Evolutionary conservation across 129 eudicot genomes (phyloP), one percentile per base, ranked within the genome.

Genomic region (Smallanthus sonchifolius): DNA sequence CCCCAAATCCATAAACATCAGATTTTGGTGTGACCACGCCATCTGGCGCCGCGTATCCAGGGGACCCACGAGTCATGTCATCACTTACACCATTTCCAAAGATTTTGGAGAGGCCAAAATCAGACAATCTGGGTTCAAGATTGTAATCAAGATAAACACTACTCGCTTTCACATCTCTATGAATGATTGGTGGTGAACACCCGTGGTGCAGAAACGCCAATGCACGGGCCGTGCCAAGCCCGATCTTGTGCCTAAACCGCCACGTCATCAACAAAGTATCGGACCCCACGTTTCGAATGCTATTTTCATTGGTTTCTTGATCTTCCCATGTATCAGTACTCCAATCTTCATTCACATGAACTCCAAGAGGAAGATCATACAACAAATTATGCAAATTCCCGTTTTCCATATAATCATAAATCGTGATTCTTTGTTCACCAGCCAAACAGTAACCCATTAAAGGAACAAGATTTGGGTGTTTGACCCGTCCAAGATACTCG

Each of bases 131-230:
- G 3, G 96, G 97, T 75, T 91, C 97, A 39, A 88, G 86, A 77
- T 79, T 86, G 56, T 79, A 77, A 64, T 88, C 95, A 47, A 91
- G 88, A 81, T 88, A 88, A 57, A 91, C 92, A 56, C 92, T 91
- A 39, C 90, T 88, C 28, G 97, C 91, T 73, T 84, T 88, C 17
- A 91, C 83, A 38, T 91, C 95, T 83, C 95, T 47, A 57, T 91
- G 97, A 45, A 88, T 83, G 17, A 91, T 88, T 1, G 97, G 95
- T 20, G 90, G 95, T 10, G 92, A 88, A 66, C 97, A 88, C 11
- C 95, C 97, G n/a, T 91, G 95, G 87, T 91, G 97, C 14, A 91
- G 96, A 73, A 84, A 91, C 10, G 97, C 95, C 44, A 91, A 72
- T 9, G 95, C 92, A 34, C 97, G 91, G 13, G 97, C 92, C 5